Percentiles rank a stretch among this genome's conserved stretches.
phyloP scores from a whole-genome alignment of 306 rosid genomes.

The Coriaria nepalensis region DNA sequence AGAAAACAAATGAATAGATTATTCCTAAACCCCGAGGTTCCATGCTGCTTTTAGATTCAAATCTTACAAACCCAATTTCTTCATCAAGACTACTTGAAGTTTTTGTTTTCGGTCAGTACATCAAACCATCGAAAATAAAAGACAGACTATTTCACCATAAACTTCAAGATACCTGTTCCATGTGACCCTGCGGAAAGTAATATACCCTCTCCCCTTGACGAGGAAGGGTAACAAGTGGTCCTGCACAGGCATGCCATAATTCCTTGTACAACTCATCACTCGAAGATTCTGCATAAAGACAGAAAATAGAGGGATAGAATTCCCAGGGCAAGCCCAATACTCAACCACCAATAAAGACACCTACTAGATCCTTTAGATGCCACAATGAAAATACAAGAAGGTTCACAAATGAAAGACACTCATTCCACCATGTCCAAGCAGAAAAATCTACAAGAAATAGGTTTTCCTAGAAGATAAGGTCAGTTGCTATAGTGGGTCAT shows the following conservation, averaged over 20 bases:
- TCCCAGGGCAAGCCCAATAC: too few species aligned
- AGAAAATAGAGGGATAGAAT: not conserved
- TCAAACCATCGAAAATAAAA: not conserved
- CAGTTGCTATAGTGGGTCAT: too few species aligned
- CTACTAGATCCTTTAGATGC: too few species aligned
- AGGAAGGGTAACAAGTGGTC: slow-evolving; percentile 95
- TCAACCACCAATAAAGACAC: too few species aligned
- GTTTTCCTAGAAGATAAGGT: too few species aligned
- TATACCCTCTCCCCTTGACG: slow-evolving; percentile 82
- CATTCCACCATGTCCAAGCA: too few species aligned
- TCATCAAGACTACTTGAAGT: not conserved
- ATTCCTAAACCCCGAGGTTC: too few species aligned
- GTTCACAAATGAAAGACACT: too few species aligned
- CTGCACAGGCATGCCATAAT: slow-evolving; percentile 99
- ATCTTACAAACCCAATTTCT: slow-evolving; percentile 4
- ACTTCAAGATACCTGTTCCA: slow-evolving; percentile 69
- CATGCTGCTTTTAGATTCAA: too few species aligned
- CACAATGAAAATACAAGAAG: too few species aligned
- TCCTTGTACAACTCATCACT: slow-evolving; percentile 79
- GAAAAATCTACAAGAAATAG: too few species aligned
- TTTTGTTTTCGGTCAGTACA: not conserved
- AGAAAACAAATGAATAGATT: too few species aligned
- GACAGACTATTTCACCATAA: not conserved
- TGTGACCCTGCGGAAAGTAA: slow-evolving; percentile 96
- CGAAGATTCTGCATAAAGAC: slow-evolving; percentile 30